Base-by-base conservation (phyloP, 2,329 filamentous ascomycete genomes). In the Ophiostoma pallidulum region DNA sequence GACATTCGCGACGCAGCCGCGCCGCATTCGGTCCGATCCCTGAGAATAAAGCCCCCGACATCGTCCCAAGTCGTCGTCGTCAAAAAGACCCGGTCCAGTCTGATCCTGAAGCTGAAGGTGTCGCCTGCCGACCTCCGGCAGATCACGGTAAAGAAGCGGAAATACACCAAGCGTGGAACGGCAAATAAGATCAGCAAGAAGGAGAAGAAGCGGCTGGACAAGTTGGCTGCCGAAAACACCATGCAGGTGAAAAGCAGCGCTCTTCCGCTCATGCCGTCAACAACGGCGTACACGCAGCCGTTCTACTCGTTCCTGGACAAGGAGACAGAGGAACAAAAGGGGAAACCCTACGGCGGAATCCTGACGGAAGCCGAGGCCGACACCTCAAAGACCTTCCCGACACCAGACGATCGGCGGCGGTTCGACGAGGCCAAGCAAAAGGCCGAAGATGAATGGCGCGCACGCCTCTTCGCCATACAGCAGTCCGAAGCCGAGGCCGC, bases 341-440 rank as follows among this genome's bases (percentile, higher is more conserved):
- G 85, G 42, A 97, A 95, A 62, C 92, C 92, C 0, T 98, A 97
- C 55, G 92, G 92, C 24, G 92, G 92, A 2, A 94, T 98, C 44
- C 72, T 98, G 24, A 86, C 78, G 0, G 91, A 97, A 63, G 73
- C 75, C 0, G 91, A 98, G 62, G 90, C 90, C 1, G 91, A 97
- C 59, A 98, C 92, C 0, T 82, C 85, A 2, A 86, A 86, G 58
- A 97, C 92, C 0, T 74, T 95, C 33, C 92, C 92, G 0, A 77
- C 80, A 29, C 75, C 82, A 38, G 77, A 82, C 45, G 92, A 98
- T 62, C 81, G 91, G 40, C 82, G 85, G 53, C 81, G 82, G 9
- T 98, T 98, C 57, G 89, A 96, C 56, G 80, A 88, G 55, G 90
- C 92, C 16, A 87, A 92, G 51, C 82, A 90, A 58, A 88, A 85